phyloP scores from a whole-genome alignment of 2,329 filamentous ascomycete species.

The Trichoderma sp. region DNA sequence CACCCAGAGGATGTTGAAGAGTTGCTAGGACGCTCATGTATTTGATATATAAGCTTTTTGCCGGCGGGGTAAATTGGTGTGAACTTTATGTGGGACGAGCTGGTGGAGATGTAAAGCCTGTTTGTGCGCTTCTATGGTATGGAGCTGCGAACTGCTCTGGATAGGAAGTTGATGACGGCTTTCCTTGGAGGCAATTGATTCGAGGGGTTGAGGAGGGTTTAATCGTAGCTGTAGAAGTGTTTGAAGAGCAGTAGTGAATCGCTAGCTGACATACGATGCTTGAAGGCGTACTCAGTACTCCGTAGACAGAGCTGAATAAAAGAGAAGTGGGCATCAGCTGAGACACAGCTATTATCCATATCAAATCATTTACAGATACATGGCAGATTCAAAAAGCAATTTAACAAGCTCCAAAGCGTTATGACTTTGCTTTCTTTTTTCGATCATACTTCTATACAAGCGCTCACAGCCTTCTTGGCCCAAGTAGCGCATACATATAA shows the following conservation, averaged over 20 bases:
- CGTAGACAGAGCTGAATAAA: background rate
- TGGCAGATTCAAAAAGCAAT: background rate
- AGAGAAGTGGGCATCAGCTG: background rate
- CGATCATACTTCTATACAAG: slow-evolving; percentile 24
- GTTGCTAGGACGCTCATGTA: background rate
- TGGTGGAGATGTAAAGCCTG: background rate
- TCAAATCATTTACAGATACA: background rate
- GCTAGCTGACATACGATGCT: background rate
- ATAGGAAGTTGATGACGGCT: accelerated
- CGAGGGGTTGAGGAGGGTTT: background rate
- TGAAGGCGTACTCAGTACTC: too few relatives aligned
- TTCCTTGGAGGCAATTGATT: background rate
- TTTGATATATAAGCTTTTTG: background rate
- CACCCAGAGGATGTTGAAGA: slow-evolving; percentile 25
- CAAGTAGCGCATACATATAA: slow-evolving; percentile 3
- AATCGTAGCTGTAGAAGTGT: background rate
- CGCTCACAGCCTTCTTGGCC: slow-evolving; percentile 1
- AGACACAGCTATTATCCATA: too few relatives aligned
- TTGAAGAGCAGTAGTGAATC: background rate
- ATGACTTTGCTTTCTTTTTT: slow-evolving; percentile 2
- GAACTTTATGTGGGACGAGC: background rate
- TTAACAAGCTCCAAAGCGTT: background rate
- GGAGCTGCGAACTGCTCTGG: background rate
- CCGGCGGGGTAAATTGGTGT: background rate
- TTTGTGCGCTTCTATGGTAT: background rate